Evolutionary conservation across 352 stramenopile species (phyloP), one percentile per base, ranked within the genome.

Genomic region (Globisporangium megalacanthum): DNA sequence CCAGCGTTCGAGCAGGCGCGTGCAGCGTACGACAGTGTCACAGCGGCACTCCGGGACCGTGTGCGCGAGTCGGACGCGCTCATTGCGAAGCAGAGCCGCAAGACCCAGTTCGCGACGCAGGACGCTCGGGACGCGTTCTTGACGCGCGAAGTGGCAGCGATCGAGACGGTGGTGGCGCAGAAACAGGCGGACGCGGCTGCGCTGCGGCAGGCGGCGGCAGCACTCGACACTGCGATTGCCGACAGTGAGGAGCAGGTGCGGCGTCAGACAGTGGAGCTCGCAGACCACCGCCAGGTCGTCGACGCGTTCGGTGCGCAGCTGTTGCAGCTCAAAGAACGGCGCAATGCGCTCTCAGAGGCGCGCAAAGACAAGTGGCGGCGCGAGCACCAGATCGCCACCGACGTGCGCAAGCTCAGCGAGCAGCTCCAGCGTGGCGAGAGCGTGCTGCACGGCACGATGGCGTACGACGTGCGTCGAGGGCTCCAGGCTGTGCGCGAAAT

Each of bases 81-180:
- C 9, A 98, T 99, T 59, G 92, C 90, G 20, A 98, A 98, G 64
- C 94, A 99, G 67, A 97, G 96, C 52, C 88, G 97, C 49, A 97
- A 94, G 44, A 89, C 81, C 44, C 92, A 99, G 61, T 99, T 99
- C 70, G 71, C 70, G 37, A 97, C 88, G 1, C 93, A 98, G 58
- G 80, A 87, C 42, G 87, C 98, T 50, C 83, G 97, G 3, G 96
- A 99, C 72, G 72, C 73, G 6, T 97, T 91, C 58, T 60, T 95
- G 11, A 63, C 72, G 49, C 60, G 57, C 9, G 83, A 94, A 60
- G 83, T 93, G 33, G 59, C 65, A 6, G 84, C 91, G 9, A 74
- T 94, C 19, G 72, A 92, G 49, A 65, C 54, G 9, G 72, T 94
- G 8, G 58, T 86, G 13, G 58, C 62, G 13, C 75, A 80, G 4